phyloP scores from a whole-genome alignment of 495 filamentous ascomycete genomes.

The Oleoguttula mirabilis region DNA sequence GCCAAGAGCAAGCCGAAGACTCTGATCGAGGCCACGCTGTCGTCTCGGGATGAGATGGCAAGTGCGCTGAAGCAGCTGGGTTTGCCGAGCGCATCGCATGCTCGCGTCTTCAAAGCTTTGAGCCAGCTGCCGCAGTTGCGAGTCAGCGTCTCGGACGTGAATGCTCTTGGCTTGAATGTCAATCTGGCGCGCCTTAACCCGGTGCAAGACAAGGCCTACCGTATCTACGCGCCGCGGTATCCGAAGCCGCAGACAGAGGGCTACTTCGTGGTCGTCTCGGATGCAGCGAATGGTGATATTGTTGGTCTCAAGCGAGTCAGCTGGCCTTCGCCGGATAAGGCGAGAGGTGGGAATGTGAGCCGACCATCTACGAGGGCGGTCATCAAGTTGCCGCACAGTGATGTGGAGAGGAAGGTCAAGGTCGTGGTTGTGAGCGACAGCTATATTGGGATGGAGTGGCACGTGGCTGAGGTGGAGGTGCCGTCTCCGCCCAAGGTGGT shows the following conservation, averaged over 20 bases:
- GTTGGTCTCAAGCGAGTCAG: constrained; percentile 73
- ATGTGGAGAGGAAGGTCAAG: constrained; percentile 44
- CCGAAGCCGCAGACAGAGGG: constrained; percentile 94
- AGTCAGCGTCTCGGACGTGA: constrained; percentile 49
- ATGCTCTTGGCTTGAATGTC: constrained; percentile 49
- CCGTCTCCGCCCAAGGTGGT: constrained; percentile 30
- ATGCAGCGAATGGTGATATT: constrained; percentile 56
- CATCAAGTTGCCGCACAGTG: constrained; percentile 50
- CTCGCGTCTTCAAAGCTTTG: constrained; percentile 46
- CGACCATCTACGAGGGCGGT: constrained; percentile 38
- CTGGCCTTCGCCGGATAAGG: constrained; percentile 43
- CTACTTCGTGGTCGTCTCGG: constrained; percentile 70
- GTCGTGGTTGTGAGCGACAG: constrained; percentile 70
- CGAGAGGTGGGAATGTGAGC: constrained; percentile 15
- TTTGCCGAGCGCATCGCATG: constrained; percentile 19
- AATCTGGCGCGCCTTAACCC: constrained; percentile 53
- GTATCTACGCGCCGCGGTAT: constrained; percentile 75
- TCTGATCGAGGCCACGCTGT: constrained; percentile 35
- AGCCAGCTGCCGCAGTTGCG: constrained; percentile 54
- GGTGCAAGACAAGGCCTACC: constrained; percentile 42
- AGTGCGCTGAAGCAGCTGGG: constrained; percentile 20
- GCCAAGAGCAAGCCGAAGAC: constrained; percentile 26
- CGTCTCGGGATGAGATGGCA: constrained; percentile 29
- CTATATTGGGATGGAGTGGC: constrained; percentile 72
- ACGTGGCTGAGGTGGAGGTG: constrained; percentile 41